Evolutionary conservation across 2,329 filamentous ascomycete species (phyloP).

Genomic region (Fusarium fujikuroi): DNA sequence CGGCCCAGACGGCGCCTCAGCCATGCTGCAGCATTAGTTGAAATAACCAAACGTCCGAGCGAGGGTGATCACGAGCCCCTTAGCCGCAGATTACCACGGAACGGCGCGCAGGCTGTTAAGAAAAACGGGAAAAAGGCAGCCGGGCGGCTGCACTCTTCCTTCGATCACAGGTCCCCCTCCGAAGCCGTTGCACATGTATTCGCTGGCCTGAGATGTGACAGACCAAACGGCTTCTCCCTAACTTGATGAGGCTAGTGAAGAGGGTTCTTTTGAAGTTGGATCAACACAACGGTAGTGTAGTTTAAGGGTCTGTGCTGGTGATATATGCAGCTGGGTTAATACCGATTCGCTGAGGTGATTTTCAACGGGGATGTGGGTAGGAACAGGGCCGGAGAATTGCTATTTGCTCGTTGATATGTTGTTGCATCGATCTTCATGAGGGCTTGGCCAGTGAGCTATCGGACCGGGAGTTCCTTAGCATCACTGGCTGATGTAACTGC

Average conservation of each 20-base stretch:
- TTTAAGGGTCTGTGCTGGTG: conserved; percentile 17
- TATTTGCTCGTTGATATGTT: neutral
- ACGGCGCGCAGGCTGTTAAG: conserved; percentile 15
- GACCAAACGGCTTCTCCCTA: conserved; percentile 6
- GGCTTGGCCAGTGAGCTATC: neutral
- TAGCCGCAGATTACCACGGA: conserved; percentile 18
- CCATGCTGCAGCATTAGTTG: conserved; percentile 18
- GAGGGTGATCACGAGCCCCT: neutral
- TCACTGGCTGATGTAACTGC: neutral
- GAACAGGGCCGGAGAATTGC: neutral
- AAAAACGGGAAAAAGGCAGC: neutral
- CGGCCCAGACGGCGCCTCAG: neutral
- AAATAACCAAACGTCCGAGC: conserved; percentile 8
- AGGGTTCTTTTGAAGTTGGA: conserved; percentile 24
- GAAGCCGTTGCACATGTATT: conserved; percentile 11
- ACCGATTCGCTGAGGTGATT: conserved; percentile 24
- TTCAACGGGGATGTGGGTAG: neutral
- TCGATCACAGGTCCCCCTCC: conserved; percentile 4
- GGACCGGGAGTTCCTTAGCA: neutral
- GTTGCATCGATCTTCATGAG: neutral
- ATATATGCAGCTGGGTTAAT: conserved; percentile 5
- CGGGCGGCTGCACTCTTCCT: neutral
- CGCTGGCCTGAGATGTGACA: neutral
- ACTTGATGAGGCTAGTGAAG: conserved; percentile 17
- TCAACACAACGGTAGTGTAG: conserved; percentile 8